Percentiles rank a stretch among this genome's conserved stretches.
Evolutionary conservation across 108 stramenopile genomes (phyloP).

Genomic region (Epithemia pelagica): DNA sequence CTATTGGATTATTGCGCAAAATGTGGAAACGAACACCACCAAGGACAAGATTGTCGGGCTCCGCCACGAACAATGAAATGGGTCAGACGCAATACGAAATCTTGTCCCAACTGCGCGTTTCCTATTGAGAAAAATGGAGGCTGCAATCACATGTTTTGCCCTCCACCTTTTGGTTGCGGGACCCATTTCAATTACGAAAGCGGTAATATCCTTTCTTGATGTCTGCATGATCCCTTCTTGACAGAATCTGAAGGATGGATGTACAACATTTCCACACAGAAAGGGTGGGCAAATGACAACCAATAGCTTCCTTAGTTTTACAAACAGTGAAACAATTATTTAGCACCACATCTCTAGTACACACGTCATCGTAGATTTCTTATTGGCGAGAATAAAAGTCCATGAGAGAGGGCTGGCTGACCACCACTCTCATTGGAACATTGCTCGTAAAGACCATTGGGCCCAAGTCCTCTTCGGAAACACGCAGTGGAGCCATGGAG

Average conservation of each 20-base stretch:
- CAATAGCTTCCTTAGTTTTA: too few species aligned
- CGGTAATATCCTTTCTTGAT: background rate
- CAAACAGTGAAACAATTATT: too few species aligned
- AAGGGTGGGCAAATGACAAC: too few species aligned
- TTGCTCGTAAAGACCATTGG: background rate
- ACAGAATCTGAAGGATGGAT: too few species aligned
- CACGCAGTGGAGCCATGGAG: background rate
- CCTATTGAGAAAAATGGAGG: slow-evolving; percentile 13
- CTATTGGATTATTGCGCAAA: background rate
- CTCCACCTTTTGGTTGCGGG: slow-evolving; percentile 16
- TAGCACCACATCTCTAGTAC: too few species aligned
- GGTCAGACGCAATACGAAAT: slow-evolving; percentile 2
- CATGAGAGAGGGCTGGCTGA: slow-evolving; percentile 4
- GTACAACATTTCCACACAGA: too few species aligned
- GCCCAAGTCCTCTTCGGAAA: background rate
- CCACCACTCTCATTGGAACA: background rate
- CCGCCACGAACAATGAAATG: background rate
- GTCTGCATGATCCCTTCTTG: too few species aligned
- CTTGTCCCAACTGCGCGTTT: slow-evolving; percentile 9
- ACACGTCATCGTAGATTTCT: too few species aligned
- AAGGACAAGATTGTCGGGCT: background rate
- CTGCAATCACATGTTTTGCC: slow-evolving; percentile 20
- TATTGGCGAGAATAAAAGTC: background rate
- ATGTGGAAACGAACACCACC: background rate
- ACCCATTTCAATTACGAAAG: slow-evolving; percentile 13